These are phyloP conservation scores for Penicilliopsis zonata DNA, from an alignment of 495 filamentous ascomycete genomes.

Conservation along the genomic window DNA sequence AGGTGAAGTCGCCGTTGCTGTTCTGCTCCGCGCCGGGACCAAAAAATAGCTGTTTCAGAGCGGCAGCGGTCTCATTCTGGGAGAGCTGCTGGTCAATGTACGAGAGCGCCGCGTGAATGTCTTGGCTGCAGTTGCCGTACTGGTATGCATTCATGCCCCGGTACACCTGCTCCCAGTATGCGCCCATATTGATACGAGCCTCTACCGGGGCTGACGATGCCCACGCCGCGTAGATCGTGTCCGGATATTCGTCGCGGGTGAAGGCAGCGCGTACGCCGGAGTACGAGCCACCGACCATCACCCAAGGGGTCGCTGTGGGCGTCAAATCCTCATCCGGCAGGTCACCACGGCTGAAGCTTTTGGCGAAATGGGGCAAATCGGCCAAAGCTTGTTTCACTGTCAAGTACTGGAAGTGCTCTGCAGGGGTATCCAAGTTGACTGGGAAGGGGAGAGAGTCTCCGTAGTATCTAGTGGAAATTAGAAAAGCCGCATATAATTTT, in stretches of 20 bases:
- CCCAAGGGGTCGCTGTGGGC: conserved; percentile 39
- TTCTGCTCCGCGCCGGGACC: conserved; percentile 36
- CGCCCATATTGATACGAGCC: conserved; percentile 42
- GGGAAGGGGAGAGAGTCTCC: conserved; percentile 38
- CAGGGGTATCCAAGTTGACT: conserved; percentile 28
- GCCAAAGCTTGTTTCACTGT: conserved; percentile 39
- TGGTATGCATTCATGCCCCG: conserved; percentile 39
- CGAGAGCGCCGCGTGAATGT: conserved; percentile 37
- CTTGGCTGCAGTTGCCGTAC: conserved; percentile 38
- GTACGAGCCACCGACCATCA: conserved; percentile 49
- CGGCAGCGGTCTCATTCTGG: conserved; percentile 17
- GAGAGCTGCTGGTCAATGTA: conserved; percentile 39
- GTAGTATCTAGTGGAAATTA: conserved; percentile 28
- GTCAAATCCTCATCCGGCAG: conserved; percentile 26
- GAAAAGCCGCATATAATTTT: too few relatives aligned
- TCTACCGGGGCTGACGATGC: conserved; percentile 45
- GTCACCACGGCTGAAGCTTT: conserved; percentile 28
- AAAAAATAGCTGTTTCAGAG: conserved; percentile 38
- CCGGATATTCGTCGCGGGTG: conserved; percentile 41
- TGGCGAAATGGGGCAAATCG: conserved; percentile 40
- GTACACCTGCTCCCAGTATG: conserved; percentile 44
- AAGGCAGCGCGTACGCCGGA: conserved; percentile 43
- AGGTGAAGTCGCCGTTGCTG: conserved; percentile 37
- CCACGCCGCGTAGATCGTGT: conserved; percentile 42
- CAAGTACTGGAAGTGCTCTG: conserved; percentile 37